Percentiles rank a stretch among this genome's conserved stretches.
Evolutionary conservation across 75 land plant species (phyloP).

Genomic region (Cunninghamia lanceolata): DNA sequence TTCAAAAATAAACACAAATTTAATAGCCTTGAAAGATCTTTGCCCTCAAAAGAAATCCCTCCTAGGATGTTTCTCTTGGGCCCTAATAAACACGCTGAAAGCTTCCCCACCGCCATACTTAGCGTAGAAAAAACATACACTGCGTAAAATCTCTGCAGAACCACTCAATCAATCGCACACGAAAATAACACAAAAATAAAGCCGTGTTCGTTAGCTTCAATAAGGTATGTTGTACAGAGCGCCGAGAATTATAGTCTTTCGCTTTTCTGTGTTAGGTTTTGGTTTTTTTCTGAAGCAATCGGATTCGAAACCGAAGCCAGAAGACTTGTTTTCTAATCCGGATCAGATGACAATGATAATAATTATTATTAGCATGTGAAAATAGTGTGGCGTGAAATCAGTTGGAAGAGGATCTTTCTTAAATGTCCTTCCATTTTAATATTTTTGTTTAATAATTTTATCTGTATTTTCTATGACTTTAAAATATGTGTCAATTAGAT

Average conservation of each 20-base stretch:
- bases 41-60: neutral
- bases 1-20: neutral
- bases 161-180: neutral
- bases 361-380: neutral
- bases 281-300: neutral
- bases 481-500: too few relatives aligned
- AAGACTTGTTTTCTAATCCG: neutral
- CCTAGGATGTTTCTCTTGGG: neutral
- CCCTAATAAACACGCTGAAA: neutral
- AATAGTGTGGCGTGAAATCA: neutral
- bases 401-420: too few relatives aligned
- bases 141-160: neutral
- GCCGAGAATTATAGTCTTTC: neutral
- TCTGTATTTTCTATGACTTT: too few relatives aligned
- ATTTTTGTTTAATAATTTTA: too few relatives aligned
- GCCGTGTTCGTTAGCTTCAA: neutral
- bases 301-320: neutral
- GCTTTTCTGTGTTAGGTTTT: neutral
- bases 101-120: neutral
- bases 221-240: neutral
- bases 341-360: constrained; percentile 1
- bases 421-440: too few relatives aligned
- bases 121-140: neutral
- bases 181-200: neutral
- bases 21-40: neutral